Percentiles rank a stretch among this genome's conserved stretches.
Conservation (phyloP, 2,329 filamentous ascomycete genomes). For the Botrytis fabae region DNA sequence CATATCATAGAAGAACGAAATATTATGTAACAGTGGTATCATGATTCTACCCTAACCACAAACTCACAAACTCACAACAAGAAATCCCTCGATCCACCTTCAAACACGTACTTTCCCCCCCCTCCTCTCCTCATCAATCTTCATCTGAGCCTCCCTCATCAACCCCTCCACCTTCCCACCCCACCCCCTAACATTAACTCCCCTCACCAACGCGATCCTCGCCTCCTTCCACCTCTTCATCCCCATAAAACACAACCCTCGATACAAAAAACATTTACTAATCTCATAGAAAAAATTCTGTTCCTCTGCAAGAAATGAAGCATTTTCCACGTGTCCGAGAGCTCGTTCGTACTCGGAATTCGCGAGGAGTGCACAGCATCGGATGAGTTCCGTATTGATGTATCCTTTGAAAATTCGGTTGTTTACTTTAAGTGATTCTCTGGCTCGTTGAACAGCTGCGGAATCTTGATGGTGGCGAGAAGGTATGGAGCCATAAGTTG, state of each 20-base stretch:
- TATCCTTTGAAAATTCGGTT: neutral
- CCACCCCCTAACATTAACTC: slow-evolving; percentile 27
- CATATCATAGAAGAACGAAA: neutral
- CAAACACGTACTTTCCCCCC: neutral
- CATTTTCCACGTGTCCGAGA: slow-evolving; percentile 22
- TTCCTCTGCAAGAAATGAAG: slow-evolving; percentile 19
- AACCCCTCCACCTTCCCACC: slow-evolving; percentile 18
- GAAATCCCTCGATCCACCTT: accelerated
- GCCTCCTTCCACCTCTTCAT: slow-evolving; percentile 29
- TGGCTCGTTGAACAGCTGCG: neutral
- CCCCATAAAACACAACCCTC: slow-evolving; percentile 26
- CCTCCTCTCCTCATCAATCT: slow-evolving; percentile 19
- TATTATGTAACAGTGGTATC: neutral
- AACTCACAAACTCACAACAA: neutral
- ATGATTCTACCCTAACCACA: neutral
- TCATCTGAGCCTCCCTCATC: slow-evolving; percentile 23
- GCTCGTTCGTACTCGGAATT: neutral
- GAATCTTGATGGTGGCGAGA: too few species aligned
- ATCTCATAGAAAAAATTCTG: slow-evolving; percentile 21
- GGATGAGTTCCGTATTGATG: slow-evolving; percentile 26
- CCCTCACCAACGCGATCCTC: slow-evolving; percentile 26
- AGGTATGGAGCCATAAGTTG: neutral
- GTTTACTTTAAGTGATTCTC: neutral
- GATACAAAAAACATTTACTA: slow-evolving; percentile 28
- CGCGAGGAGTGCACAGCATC: slow-evolving; percentile 25